Evolutionary conservation across 2,329 filamentous ascomycete species (phyloP).

Genomic region (Phyllosticta citribraziliensis): DNA sequence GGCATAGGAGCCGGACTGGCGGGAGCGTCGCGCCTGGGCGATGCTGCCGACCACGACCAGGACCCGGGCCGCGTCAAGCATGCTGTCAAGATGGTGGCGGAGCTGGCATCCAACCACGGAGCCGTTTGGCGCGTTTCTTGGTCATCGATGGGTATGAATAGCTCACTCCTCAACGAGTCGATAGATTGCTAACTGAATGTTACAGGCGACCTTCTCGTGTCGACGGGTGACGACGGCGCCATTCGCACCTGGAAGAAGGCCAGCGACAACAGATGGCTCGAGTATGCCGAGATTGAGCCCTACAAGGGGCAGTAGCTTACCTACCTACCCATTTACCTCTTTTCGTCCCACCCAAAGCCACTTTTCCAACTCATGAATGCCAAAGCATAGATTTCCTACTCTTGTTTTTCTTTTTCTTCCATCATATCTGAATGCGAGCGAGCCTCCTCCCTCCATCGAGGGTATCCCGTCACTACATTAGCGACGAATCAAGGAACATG

Average conservation of each 20-base stretch:
- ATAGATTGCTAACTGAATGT: conserved; percentile 21
- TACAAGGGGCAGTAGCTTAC: conserved; percentile 1
- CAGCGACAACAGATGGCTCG: conserved; percentile 37
- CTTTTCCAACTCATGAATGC: not conserved
- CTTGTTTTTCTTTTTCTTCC: not conserved
- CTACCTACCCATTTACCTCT: not conserved
- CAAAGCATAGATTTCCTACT: not conserved
- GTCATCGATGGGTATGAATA: conserved; percentile 34
- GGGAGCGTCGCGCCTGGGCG: conserved; percentile 30
- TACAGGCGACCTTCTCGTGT: conserved; percentile 62
- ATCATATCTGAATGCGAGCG: not conserved
- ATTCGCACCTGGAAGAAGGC: conserved; percentile 42
- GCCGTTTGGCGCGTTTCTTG: conserved; percentile 71
- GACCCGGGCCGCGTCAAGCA: conserved; percentile 59
- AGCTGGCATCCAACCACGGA: conserved; percentile 56
- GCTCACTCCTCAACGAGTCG: not conserved
- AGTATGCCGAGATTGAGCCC: conserved; percentile 38
- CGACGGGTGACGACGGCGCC: conserved; percentile 65
- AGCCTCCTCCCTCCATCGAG: too few species aligned
- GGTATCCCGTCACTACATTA: too few species aligned
- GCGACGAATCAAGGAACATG: too few species aligned
- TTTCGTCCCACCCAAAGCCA: not conserved
- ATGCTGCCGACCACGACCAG: conserved; percentile 45
- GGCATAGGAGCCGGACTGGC: conserved; percentile 46
- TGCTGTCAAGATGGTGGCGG: conserved; percentile 52